phyloP scores from a whole-genome alignment of 768 basidiomycete genomes.

The Rhizopogon sp. region DNA sequence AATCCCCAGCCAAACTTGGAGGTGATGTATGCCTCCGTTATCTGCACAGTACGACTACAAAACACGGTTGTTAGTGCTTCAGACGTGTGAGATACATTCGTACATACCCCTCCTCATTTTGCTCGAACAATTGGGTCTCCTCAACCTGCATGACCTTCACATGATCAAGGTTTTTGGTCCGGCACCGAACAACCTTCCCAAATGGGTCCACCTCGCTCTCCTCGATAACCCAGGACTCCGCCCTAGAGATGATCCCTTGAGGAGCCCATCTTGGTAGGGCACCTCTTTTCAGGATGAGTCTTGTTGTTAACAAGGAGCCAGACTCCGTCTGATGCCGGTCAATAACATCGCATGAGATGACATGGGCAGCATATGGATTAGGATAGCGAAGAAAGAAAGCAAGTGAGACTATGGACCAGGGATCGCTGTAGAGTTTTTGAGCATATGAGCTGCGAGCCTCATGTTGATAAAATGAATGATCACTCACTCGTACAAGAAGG shows the following conservation, averaged over 20 bases:
- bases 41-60: constrained; percentile 72
- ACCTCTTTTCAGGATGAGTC: constrained; percentile 89
- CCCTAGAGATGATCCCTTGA: constrained; percentile 71
- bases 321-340: constrained; percentile 69
- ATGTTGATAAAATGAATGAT: neutral
- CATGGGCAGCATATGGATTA: constrained; percentile 90
- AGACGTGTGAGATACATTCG: neutral
- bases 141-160: constrained; percentile 92
- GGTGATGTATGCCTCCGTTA: constrained; percentile 81
- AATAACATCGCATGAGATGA: constrained; percentile 94
- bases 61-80: neutral
- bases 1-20: constrained; percentile 91
- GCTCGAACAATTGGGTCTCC: constrained; percentile 71
- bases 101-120: constrained; percentile 64
- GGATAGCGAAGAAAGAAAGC: constrained; percentile 96
- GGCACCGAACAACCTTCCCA: constrained; percentile 69
- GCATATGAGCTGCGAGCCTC: constrained; percentile 1
- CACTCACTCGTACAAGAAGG: constrained; percentile 53
- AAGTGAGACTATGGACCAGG: constrained; percentile 88
- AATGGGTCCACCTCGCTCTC: constrained; percentile 90
- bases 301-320: constrained; percentile 78
- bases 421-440: constrained; percentile 55
- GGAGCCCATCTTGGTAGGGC: constrained; percentile 92
- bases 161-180: constrained; percentile 89
- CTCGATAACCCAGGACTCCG: constrained; percentile 93